Evolutionary conservation across 2,329 filamentous ascomycete species (phyloP).

Genomic region (Cladosporium sp.): DNA sequence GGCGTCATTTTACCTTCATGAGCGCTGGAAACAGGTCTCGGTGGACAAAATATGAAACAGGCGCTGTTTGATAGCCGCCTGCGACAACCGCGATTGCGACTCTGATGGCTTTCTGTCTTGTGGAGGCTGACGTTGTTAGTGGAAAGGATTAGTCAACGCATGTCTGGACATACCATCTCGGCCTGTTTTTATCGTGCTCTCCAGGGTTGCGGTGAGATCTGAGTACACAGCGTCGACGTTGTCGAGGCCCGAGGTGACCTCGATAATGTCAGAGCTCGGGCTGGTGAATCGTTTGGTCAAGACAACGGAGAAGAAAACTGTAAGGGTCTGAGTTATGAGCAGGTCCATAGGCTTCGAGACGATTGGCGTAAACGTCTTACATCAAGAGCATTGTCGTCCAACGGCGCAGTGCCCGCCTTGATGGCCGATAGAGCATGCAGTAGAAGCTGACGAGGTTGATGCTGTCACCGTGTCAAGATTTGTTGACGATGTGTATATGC

Average conservation of each 20-base stretch:
- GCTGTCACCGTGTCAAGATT: constrained; percentile 35
- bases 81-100: constrained; percentile 81
- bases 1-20: constrained; percentile 72
- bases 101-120: constrained; percentile 77
- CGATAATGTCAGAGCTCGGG: constrained; percentile 91
- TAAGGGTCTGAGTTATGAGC: constrained; percentile 71
- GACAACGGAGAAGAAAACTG: constrained; percentile 78
- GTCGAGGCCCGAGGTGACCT: constrained; percentile 83
- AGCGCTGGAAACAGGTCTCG: constrained; percentile 89
- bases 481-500: not conserved
- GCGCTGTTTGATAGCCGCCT: constrained; percentile 91
- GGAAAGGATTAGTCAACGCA: not conserved
- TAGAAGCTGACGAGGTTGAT: constrained; percentile 77
- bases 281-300: constrained; percentile 91
- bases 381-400: constrained; percentile 80
- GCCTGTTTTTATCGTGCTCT: constrained; percentile 78
- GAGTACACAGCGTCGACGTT: constrained; percentile 83
- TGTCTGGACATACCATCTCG: constrained; percentile 61
- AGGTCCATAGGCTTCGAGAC: constrained; percentile 27
- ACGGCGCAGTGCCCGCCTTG: constrained; percentile 59
- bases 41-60: constrained; percentile 93
- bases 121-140: constrained; percentile 55
- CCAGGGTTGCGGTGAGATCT: constrained; percentile 81
- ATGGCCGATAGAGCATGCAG: constrained; percentile 68
- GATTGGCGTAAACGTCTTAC: constrained; percentile 52